Conservation (phyloP, 73 alveolate genomes). For the Urostyla sp. region DNA sequence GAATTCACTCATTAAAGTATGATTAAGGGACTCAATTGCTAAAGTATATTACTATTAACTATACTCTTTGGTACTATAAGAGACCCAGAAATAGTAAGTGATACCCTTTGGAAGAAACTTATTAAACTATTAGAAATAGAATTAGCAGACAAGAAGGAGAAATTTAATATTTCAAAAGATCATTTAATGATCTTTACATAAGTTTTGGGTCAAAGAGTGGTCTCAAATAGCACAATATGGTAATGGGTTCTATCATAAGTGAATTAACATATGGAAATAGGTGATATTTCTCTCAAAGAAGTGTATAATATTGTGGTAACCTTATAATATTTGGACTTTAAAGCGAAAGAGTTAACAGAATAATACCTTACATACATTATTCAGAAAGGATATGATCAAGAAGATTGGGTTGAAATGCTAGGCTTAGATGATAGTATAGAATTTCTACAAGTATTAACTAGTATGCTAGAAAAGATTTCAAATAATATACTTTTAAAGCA, state of each 20-base stretch:
- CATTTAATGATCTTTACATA: too few relatives aligned
- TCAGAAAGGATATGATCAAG: conserved; percentile 35
- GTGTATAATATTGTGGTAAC: not conserved
- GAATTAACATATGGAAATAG: not conserved
- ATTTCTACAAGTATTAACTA: not conserved
- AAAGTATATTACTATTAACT: not conserved
- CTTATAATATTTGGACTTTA: not conserved
- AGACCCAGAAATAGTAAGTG: too few relatives aligned
- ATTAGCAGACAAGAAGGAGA: too few relatives aligned
- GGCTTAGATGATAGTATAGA: not conserved
- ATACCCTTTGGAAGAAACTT: too few relatives aligned
- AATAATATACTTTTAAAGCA: not conserved
- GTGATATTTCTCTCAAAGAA: not conserved
- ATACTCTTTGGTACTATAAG: too few relatives aligned
- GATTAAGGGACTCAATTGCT: not conserved
- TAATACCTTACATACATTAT: not conserved
- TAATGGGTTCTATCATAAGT: not conserved
- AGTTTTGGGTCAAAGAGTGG: not conserved
- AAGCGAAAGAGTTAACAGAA: not conserved
- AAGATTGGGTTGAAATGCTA: not conserved
- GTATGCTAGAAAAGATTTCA: not conserved
- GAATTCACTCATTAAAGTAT: not conserved
- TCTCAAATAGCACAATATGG: not conserved
- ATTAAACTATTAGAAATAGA: too few relatives aligned
- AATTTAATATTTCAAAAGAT: too few relatives aligned